Evolutionary conservation across 2,329 filamentous ascomycete species (phyloP).

Genomic region (Diaporthe velutina): DNA sequence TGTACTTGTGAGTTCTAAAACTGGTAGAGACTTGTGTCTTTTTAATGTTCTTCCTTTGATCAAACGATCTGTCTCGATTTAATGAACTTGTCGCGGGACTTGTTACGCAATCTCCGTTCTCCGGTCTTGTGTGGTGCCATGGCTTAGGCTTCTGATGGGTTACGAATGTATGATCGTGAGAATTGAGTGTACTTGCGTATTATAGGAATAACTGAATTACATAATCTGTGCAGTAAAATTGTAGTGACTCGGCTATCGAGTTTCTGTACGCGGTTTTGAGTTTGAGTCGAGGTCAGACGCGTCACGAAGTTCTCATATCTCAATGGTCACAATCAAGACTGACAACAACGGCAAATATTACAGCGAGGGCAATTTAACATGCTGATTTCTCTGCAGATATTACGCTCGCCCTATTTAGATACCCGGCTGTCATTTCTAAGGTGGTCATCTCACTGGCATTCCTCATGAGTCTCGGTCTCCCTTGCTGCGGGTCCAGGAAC

Average conservation of each 20-base stretch:
- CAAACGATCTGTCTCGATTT: neutral
- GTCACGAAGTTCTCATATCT: neutral
- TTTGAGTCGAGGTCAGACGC: neutral
- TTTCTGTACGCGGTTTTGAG: neutral
- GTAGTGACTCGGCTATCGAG: neutral
- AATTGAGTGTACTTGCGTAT: neutral
- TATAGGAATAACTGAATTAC: neutral
- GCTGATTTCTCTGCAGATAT: slow-evolving; percentile 21
- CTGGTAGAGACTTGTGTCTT: neutral
- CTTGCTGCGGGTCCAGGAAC: neutral
- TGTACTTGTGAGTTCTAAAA: neutral
- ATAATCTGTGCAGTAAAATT: neutral
- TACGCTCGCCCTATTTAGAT: neutral
- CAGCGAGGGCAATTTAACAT: neutral
- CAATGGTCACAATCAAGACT: neutral
- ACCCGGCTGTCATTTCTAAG: slow-evolving; percentile 27
- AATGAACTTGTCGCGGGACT: neutral
- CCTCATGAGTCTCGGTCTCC: slow-evolving; percentile 22
- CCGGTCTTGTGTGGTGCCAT: neutral
- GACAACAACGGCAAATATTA: too few species aligned
- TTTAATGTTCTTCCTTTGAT: neutral
- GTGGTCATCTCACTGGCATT: slow-evolving; percentile 34
- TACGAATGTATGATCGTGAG: neutral
- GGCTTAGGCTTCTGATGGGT: neutral
- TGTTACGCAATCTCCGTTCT: neutral